Evolutionary conservation across 805 yeast species (phyloP), one percentile per base, ranked within the genome.

Genomic region (Starmerella gropengiesseri): DNA sequence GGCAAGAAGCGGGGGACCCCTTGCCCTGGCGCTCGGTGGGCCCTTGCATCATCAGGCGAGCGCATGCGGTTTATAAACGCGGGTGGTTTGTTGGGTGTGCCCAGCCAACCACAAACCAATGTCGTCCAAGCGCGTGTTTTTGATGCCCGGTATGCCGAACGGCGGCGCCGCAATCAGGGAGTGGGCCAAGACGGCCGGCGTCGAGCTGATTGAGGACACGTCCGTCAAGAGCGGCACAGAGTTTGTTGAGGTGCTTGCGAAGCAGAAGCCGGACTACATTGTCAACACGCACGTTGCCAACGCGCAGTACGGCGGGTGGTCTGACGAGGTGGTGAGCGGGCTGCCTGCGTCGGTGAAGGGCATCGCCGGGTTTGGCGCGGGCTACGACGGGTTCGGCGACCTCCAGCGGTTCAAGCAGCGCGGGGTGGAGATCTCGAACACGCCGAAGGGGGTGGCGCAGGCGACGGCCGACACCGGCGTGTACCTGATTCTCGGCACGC

Each of bases 401-500:
- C 66, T 69, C 14, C 52, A 56, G 8, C 66, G 65, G 41, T 63
- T 70, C 48, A 63, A 66, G 13, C 52, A 51, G 6, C 51, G 62
- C 29, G 66, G 65, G 4, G 67, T 75, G 36, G 74, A 69, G 53
- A 50, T 73, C 16, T 65, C 76, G 2, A 71, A 75, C 54, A 74
- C 75, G 19, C 78, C 77, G 4, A 62, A 65, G 6, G 60, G 74
- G 16, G 76, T 73, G 11, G 70, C 69, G 40, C 67, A 65, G 25
- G 72, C 77, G 17, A 75, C 80, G 11, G 79, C 80, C 1, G 78
- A 73, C 49, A 68, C 76, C 12, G 71, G 72, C 31, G 57, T 74
- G 16, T 75, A 66, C 52, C 58, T 75, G 37, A 55, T 75, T 14
- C 49, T 75, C 22, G 72, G 73, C 3, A 69, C 77, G 1, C 54